Conservation (phyloP, 768 basidiomycete species). For the Termitomyces heimii region DNA sequence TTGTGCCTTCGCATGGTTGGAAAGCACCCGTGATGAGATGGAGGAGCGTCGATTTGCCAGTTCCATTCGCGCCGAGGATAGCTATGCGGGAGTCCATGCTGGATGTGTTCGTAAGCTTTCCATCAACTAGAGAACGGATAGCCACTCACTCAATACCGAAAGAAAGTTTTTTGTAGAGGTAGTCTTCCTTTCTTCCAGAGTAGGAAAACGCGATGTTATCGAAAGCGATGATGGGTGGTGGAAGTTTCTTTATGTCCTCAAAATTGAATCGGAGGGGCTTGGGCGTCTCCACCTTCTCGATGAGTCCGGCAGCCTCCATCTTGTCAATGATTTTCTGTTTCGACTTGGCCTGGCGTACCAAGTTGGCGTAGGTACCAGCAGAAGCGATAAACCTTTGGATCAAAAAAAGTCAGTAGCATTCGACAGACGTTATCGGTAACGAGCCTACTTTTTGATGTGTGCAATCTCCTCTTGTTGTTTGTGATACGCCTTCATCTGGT, state of each 20-base stretch:
- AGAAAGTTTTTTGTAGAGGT: slow-evolving; percentile 82
- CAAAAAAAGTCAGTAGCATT: background rate
- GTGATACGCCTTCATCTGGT: slow-evolving; percentile 98
- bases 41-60: slow-evolving; percentile 89
- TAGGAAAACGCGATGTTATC: slow-evolving; percentile 93
- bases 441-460: slow-evolving; percentile 90
- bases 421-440: background rate
- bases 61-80: slow-evolving; percentile 94
- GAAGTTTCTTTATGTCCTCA: slow-evolving; percentile 88
- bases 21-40: slow-evolving; percentile 83
- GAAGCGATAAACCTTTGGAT: slow-evolving; percentile 84
- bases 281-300: slow-evolving; percentile 81
- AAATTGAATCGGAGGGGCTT: slow-evolving; percentile 89
- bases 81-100: slow-evolving; percentile 92
- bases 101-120: background rate
- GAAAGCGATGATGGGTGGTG: slow-evolving; percentile 97
- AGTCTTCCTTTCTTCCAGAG: slow-evolving; percentile 83
- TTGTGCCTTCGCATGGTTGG: slow-evolving; percentile 76
- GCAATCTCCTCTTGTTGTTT: slow-evolving; percentile 99
- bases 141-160: slow-evolving; percentile 89
- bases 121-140: background rate
- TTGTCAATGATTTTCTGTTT: slow-evolving; percentile 99
- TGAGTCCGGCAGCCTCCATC: slow-evolving; percentile 98
- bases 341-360: slow-evolving; percentile 98
- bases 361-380: slow-evolving; percentile 99